Evolutionary conservation across 2,329 filamentous ascomycete genomes (phyloP).

Genomic region (Exophiala dermatitidis): DNA sequence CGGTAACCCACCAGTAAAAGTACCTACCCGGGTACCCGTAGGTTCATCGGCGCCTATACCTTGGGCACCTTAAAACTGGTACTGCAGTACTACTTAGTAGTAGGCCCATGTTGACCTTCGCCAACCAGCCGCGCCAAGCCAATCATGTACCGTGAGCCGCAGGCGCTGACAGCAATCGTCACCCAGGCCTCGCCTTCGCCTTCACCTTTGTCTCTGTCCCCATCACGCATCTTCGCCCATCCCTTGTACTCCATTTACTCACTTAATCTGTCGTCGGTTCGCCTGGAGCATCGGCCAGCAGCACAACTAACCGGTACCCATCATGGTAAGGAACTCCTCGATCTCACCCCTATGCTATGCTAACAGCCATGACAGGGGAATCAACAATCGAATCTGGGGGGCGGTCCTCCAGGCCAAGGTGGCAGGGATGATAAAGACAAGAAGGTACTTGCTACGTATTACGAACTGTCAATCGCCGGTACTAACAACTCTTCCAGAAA

Average conservation of each 20-base stretch:
- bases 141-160: background rate
- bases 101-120: background rate
- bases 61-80: background rate
- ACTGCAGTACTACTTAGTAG: background rate
- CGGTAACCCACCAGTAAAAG: no score
- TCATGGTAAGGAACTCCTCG: background rate
- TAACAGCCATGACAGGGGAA: conserved; percentile 34
- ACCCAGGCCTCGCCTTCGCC: conserved; percentile 6
- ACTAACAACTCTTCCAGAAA: conserved; percentile 56
- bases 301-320: no score
- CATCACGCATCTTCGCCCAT: background rate
- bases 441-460: conserved; percentile 56
- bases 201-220: background rate
- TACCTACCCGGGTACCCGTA: no score
- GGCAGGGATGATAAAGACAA: conserved; percentile 84
- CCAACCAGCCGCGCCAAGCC: background rate
- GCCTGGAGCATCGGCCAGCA: no score
- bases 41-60: background rate
- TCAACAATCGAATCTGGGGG: conserved; percentile 73
- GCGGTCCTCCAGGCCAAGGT: conserved; percentile 61
- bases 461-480: background rate
- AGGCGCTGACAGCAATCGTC: conserved; percentile 15
- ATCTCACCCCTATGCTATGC: conserved; percentile 7
- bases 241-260: background rate
- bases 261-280: background rate